Conservation (phyloP, 2,329 filamentous ascomycete species). For the Periconia macrospinosa region DNA sequence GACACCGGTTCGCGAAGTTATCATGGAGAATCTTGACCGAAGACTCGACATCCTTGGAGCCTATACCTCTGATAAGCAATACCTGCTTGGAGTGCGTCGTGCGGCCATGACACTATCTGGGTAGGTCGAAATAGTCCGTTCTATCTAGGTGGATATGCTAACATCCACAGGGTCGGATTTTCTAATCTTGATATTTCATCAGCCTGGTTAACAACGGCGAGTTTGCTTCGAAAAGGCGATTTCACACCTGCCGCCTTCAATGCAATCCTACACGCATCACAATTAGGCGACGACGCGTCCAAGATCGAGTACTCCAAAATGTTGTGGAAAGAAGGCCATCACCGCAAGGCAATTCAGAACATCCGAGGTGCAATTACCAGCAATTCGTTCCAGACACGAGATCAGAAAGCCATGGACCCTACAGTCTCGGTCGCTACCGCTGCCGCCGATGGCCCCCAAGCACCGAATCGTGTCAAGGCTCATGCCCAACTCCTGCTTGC, state of each 20-base stretch:
- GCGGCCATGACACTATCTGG: conserved; percentile 81
- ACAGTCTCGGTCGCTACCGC: conserved; percentile 37
- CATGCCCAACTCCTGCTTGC: conserved; percentile 86
- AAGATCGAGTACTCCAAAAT: conserved; percentile 93
- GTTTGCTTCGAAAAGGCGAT: conserved; percentile 82
- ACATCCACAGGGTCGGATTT: conserved; percentile 55
- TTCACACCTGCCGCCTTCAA: conserved; percentile 88
- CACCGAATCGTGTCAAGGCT: conserved; percentile 66
- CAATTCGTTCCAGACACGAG: conserved; percentile 67
- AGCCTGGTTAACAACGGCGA: conserved; percentile 82
- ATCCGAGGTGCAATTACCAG: conserved; percentile 82
- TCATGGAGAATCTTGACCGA: conserved; percentile 64
- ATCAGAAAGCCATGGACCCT: conserved; percentile 39
- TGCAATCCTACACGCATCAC: conserved; percentile 84
- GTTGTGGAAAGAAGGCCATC: conserved; percentile 90
- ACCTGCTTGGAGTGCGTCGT: conserved; percentile 80
- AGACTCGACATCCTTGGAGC: conserved; percentile 89
- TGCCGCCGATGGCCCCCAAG: conserved; percentile 34
- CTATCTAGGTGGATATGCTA: conserved; percentile 7
- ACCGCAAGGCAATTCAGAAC: conserved; percentile 91
- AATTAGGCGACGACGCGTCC: conserved; percentile 80
- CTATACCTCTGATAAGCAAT: conserved; percentile 91
- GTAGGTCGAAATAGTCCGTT: conserved; percentile 49
- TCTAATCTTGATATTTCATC: conserved; percentile 74
- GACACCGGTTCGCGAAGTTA: conserved; percentile 32